A percentile compares a stretch with the other conserved stretches of the same genome.
Evolutionary conservation across 1,139 yeast genomes (phyloP).

Genomic region (Wickerhamomyces sp.): DNA sequence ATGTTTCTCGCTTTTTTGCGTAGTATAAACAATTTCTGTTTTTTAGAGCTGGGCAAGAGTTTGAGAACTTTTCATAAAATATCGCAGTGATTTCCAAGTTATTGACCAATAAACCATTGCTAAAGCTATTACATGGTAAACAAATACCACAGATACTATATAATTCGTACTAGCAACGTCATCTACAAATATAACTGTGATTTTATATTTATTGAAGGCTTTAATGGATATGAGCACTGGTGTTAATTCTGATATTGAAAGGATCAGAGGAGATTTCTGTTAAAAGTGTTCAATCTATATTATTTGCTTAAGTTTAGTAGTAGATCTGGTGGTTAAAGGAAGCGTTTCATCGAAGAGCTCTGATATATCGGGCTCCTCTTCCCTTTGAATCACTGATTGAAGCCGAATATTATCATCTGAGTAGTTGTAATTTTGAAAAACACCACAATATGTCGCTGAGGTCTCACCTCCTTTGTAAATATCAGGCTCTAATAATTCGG

Average conservation of each 20-base stretch:
- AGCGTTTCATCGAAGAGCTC: too few relatives aligned
- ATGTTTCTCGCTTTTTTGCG: neutral
- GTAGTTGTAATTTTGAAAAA: slow-evolving; percentile 18
- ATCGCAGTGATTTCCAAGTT: too few relatives aligned
- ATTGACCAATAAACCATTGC: too few relatives aligned
- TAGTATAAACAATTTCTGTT: neutral
- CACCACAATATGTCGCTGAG: slow-evolving; percentile 15
- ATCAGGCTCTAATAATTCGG: slow-evolving; percentile 7
- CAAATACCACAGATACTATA: neutral
- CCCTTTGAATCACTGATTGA: neutral
- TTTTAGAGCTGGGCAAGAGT: too few relatives aligned
- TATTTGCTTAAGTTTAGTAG: neutral
- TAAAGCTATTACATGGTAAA: too few relatives aligned
- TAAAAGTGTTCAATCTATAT: neutral
- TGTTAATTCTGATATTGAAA: too few relatives aligned
- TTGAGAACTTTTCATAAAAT: too few relatives aligned
- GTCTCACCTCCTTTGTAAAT: slow-evolving; percentile 4
- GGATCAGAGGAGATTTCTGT: too few relatives aligned
- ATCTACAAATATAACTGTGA: neutral
- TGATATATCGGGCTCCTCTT: neutral
- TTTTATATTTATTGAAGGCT: too few relatives aligned
- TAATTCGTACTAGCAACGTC: neutral
- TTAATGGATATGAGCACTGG: too few relatives aligned
- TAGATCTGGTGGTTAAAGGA: neutral
- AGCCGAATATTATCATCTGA: slow-evolving; percentile 13